These are phyloP conservation scores for Coniochaeta sp. DNA, from an alignment of 2,329 filamentous ascomycete species.

Conservation along the genomic window DNA sequence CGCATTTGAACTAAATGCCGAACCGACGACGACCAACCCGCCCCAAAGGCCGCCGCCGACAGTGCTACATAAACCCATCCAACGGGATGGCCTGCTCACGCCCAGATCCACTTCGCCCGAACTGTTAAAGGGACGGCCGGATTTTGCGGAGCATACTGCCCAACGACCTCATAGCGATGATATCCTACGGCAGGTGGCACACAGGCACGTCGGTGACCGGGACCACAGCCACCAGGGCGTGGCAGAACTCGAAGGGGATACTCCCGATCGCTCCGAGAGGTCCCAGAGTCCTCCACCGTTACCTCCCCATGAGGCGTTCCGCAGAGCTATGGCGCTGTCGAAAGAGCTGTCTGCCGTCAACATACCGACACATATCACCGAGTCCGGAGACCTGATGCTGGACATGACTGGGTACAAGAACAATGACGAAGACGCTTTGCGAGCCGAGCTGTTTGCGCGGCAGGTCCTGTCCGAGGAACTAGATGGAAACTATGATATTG, in stretches of 20 bases:
- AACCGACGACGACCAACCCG: slow-evolving; percentile 26
- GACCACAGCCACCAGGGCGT: slow-evolving; percentile 26
- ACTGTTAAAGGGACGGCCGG: slow-evolving; percentile 35
- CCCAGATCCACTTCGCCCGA: slow-evolving; percentile 49
- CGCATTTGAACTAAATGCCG: slow-evolving; percentile 56
- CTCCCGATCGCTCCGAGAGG: slow-evolving; percentile 39
- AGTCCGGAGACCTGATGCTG: slow-evolving; percentile 89
- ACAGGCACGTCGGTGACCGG: slow-evolving; percentile 23
- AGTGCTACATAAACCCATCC: slow-evolving; percentile 25
- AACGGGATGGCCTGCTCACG: slow-evolving; percentile 37
- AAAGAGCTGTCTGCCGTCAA: slow-evolving; percentile 84
- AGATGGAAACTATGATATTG: slow-evolving; percentile 93
- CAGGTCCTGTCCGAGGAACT: slow-evolving; percentile 90
- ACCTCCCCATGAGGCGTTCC: slow-evolving; percentile 66
- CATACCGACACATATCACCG: slow-evolving; percentile 88
- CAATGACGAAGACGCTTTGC: slow-evolving; percentile 84
- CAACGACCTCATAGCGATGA: slow-evolving; percentile 48
- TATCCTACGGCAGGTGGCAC: slow-evolving; percentile 40
- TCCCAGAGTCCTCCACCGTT: slow-evolving; percentile 74
- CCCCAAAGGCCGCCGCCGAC: slow-evolving; percentile 37
- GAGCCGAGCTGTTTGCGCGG: slow-evolving; percentile 86
- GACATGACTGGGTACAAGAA: slow-evolving; percentile 98
- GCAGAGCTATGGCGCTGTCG: slow-evolving; percentile 76
- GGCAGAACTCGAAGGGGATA: slow-evolving; percentile 28
- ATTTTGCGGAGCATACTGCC: slow-evolving; percentile 44